Conservation (phyloP, 768 basidiomycete species). For the Pleurotus tuoliensis region DNA sequence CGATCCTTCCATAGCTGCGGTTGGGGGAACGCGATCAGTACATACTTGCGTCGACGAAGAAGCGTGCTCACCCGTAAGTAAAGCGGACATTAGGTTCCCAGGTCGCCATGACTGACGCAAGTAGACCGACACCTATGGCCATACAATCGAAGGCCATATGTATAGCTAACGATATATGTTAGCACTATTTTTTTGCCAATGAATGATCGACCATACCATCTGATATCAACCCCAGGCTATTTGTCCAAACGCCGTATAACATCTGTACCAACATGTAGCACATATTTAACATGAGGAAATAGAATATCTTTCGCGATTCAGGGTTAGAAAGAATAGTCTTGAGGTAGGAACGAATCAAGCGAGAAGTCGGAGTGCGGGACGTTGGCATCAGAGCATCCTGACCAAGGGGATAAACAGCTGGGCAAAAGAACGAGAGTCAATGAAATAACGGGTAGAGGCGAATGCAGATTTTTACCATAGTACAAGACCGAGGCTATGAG, state of each 20-base stretch:
- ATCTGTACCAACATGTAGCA: conserved; percentile 97
- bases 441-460: not conserved
- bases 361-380: conserved; percentile 50
- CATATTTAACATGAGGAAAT: conserved; percentile 92
- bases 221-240: conserved; percentile 92
- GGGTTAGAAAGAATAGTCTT: conserved; percentile 89
- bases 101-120: conserved; percentile 96
- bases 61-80: conserved; percentile 77
- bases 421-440: not conserved
- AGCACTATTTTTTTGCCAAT: conserved; percentile 9
- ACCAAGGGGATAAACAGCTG: conserved; percentile 52
- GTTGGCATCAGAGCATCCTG: conserved; percentile 37
- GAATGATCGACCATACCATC: conserved; percentile 59
- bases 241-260: conserved; percentile 97
- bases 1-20: conserved; percentile 86
- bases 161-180: conserved; percentile 58
- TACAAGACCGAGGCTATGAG: conserved; percentile 56
- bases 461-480: conserved; percentile 44
- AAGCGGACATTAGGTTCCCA: conserved; percentile 95
- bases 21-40: not conserved
- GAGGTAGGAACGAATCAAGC: conserved; percentile 64
- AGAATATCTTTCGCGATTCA: conserved; percentile 94
- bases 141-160: conserved; percentile 99
- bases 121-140: conserved; percentile 92
- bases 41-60: conserved; percentile 3